Evolutionary conservation across 1,284 basidiomycete species (phyloP).

Genomic region (Melampsora larici-populina): DNA sequence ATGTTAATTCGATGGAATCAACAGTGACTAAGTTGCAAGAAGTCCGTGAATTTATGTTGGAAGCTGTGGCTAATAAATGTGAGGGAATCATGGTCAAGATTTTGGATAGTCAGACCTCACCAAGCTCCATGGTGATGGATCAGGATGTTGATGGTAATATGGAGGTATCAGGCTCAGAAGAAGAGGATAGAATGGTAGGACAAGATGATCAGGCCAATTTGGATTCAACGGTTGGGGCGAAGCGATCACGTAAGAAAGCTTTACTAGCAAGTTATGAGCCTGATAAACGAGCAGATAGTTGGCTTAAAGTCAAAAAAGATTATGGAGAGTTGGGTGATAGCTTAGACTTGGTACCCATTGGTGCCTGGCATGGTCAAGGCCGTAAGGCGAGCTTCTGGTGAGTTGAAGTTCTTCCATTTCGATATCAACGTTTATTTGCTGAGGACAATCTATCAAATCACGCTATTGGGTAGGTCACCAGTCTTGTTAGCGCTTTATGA

Average conservation of each 20-base stretch:
- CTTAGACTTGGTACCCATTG: slow-evolving; percentile 62
- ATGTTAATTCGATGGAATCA: slow-evolving; percentile 75
- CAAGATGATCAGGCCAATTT: no score
- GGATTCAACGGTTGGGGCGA: no score
- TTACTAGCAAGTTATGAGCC: slow-evolving; percentile 87
- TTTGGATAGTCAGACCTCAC: slow-evolving; percentile 51
- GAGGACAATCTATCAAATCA: no score
- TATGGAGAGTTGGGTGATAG: slow-evolving; percentile 66
- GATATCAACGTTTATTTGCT: no score
- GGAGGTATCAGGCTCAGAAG: no score
- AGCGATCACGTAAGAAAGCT: slow-evolving; percentile 58
- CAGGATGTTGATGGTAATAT: slow-evolving; percentile 41
- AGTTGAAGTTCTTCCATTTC: no score
- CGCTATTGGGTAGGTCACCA: slow-evolving; percentile 59
- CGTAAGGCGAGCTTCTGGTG: slow-evolving; percentile 84
- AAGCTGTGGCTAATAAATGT: slow-evolving; percentile 73
- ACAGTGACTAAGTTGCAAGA: slow-evolving; percentile 58
- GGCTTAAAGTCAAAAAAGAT: slow-evolving; percentile 81
- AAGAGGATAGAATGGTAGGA: no score
- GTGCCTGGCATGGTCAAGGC: slow-evolving; percentile 89
- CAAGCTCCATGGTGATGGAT: no score
- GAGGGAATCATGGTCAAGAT: slow-evolving; percentile 95
- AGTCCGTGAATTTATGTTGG: slow-evolving; percentile 74
- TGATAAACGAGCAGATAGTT: slow-evolving; percentile 70
- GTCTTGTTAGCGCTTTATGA: slow-evolving; percentile 78